A percentile compares a stretch with the other conserved stretches of the same genome.
Conservation (phyloP, 192 early-diverging fungal genomes). For the Chytriomyces sp. region DNA sequence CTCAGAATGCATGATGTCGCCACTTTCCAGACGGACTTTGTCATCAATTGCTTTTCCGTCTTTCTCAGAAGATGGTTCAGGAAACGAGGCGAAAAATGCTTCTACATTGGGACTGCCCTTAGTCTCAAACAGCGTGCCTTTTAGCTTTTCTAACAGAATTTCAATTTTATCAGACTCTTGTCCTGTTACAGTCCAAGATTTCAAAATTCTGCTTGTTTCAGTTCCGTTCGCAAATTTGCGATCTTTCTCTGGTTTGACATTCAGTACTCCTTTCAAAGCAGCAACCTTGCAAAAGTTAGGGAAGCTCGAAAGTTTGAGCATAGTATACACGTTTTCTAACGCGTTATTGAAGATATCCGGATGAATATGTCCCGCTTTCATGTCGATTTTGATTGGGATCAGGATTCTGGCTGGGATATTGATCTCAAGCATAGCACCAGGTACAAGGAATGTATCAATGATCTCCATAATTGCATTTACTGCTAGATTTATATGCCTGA, state of each 20-base stretch:
- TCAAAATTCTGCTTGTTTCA: too few relatives aligned
- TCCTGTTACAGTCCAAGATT: too few relatives aligned
- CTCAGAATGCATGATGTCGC: background rate
- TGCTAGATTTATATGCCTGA: background rate
- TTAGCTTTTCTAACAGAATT: too few relatives aligned
- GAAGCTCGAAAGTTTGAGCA: conserved; percentile 33
- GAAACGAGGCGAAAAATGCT: too few relatives aligned
- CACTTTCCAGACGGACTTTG: background rate
- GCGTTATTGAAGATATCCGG: conserved; percentile 34
- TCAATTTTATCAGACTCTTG: too few relatives aligned
- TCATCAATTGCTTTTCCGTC: too few relatives aligned
- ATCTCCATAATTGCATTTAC: conserved; percentile 3
- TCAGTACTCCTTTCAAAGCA: background rate
- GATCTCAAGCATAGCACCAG: conserved; percentile 17
- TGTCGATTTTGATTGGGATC: conserved; percentile 3
- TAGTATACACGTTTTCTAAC: conserved; percentile 28
- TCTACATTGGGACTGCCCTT: too few relatives aligned
- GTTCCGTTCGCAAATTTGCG: too few relatives aligned
- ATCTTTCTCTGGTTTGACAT: conserved; percentile 1
- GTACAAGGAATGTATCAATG: conserved; percentile 1
- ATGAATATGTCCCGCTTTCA: conserved; percentile 25
- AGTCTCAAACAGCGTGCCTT: too few relatives aligned
- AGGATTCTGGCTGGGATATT: conserved; percentile 30
- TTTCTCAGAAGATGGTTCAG: too few relatives aligned
- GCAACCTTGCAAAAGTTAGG: conserved; percentile 35